These are phyloP conservation scores for Bassia scoparia DNA, from an alignment of 148 eudicot genomes.

Conservation along the genomic window DNA sequence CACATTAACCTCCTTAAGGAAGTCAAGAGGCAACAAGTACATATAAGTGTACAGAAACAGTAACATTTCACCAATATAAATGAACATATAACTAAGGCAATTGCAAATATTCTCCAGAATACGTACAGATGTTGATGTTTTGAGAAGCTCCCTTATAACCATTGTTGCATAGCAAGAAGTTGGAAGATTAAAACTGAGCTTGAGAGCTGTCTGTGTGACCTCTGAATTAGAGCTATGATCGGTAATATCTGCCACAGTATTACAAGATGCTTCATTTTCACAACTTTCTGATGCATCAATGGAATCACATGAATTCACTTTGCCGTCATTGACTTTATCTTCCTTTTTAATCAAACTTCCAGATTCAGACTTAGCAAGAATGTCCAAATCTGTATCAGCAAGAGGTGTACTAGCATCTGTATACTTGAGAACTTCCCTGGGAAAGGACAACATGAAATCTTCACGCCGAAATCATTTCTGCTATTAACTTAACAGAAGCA, in stretches of 20 bases:
- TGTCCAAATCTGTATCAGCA: slow-evolving; percentile 77
- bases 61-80: not conserved
- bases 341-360: slow-evolving; percentile 14
- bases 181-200: slow-evolving; percentile 84
- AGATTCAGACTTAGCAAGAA: slow-evolving; percentile 38
- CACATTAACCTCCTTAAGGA: not conserved
- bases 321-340: slow-evolving; percentile 26
- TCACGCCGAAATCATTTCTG: not conserved
- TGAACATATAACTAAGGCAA: not conserved
- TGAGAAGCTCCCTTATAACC: slow-evolving; percentile 97
- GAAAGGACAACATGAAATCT: slow-evolving; percentile 4
- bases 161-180: slow-evolving; percentile 96
- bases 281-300: slow-evolving; percentile 11
- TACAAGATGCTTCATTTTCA: slow-evolving; percentile 10
- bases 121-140: slow-evolving; percentile 90
- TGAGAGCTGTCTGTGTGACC: slow-evolving; percentile 63
- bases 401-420: slow-evolving; percentile 64
- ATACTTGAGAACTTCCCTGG: slow-evolving; percentile 74
- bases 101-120: not conserved
- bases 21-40: not conserved
- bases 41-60: not conserved
- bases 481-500: not conserved
- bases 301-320: slow-evolving; percentile 21
- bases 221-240: slow-evolving; percentile 31
- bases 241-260: slow-evolving; percentile 26